Evolutionary conservation across 2,329 filamentous ascomycete species (phyloP).

Genomic region (Exophiala bonariae): DNA sequence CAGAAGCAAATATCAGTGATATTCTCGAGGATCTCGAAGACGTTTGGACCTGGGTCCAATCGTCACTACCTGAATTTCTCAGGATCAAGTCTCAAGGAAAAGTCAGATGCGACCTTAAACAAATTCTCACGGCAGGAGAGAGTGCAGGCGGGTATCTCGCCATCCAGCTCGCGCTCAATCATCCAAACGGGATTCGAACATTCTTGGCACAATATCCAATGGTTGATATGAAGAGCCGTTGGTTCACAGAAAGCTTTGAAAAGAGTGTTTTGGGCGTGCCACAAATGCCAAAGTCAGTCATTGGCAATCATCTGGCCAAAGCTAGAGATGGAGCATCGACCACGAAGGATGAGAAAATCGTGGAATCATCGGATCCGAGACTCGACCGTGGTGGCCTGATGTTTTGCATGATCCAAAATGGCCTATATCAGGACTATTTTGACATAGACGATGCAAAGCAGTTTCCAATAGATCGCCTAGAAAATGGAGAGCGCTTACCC

Average conservation of each 20-base stretch:
- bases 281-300: slow-evolving; percentile 8
- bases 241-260: slow-evolving; percentile 23
- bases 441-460: slow-evolving; percentile 8
- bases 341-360: not conserved
- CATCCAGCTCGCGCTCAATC: slow-evolving; percentile 29
- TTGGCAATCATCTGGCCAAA: slow-evolving; percentile 33
- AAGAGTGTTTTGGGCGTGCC: slow-evolving; percentile 21
- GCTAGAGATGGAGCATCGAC: slow-evolving; percentile 21
- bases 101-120: slow-evolving; percentile 27
- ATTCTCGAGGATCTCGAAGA: slow-evolving; percentile 50
- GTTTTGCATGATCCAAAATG: slow-evolving; percentile 7
- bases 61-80: slow-evolving; percentile 20
- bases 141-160: slow-evolving; percentile 35
- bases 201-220: slow-evolving; percentile 35
- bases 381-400: not conserved
- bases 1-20: slow-evolving; percentile 48
- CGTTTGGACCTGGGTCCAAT: slow-evolving; percentile 50
- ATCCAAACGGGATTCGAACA: slow-evolving; percentile 33
- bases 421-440: slow-evolving; percentile 3
- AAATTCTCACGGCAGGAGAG: slow-evolving; percentile 32
- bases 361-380: slow-evolving; percentile 1
- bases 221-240: slow-evolving; percentile 28
- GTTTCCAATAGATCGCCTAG: slow-evolving; percentile 34
- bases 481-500: slow-evolving; percentile 30
- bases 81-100: slow-evolving; percentile 1